A percentile compares a stretch with the other conserved stretches of the same genome.
phyloP scores from a whole-genome alignment of 2,329 filamentous ascomycete genomes.

The Mycosphaerella sp. region DNA sequence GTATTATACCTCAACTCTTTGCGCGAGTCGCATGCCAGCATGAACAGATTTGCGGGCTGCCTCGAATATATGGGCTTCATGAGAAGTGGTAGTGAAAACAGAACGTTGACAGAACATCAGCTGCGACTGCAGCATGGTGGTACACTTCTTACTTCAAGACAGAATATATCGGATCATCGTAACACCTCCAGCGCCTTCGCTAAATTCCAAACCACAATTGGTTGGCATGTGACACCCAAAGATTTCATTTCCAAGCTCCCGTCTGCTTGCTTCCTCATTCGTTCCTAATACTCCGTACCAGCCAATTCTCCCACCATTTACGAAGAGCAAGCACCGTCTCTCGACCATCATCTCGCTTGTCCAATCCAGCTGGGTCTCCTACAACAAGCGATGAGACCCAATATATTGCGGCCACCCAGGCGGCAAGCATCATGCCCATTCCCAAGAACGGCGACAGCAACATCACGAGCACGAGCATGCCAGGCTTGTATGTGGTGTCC shows the following conservation, averaged over 20 bases:
- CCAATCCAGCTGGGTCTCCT: slow-evolving; percentile 54
- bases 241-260: background rate
- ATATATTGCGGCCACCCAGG: slow-evolving; percentile 55
- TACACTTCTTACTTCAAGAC: slow-evolving; percentile 4
- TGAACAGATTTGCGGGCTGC: too few species aligned
- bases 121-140: background rate
- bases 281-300: slow-evolving; percentile 32
- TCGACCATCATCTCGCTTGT: slow-evolving; percentile 54
- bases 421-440: slow-evolving; percentile 49
- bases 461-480: slow-evolving; percentile 48
- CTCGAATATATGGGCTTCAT: too few species aligned
- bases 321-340: slow-evolving; percentile 53
- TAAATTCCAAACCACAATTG: background rate
- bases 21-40: too few species aligned
- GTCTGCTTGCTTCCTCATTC: slow-evolving; percentile 12
- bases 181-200: slow-evolving; percentile 3
- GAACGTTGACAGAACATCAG: background rate
- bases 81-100: background rate
- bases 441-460: slow-evolving; percentile 52
- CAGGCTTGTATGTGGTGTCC: slow-evolving; percentile 36
- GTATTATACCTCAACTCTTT: too few species aligned
- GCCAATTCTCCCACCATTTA: slow-evolving; percentile 56
- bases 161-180: background rate
- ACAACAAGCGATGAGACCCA: slow-evolving; percentile 50
- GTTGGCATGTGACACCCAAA: background rate